Percentiles rank a stretch among this genome's conserved stretches.
Conservation (phyloP, 1,139 yeast genomes). For the Hyphopichia fennica region DNA sequence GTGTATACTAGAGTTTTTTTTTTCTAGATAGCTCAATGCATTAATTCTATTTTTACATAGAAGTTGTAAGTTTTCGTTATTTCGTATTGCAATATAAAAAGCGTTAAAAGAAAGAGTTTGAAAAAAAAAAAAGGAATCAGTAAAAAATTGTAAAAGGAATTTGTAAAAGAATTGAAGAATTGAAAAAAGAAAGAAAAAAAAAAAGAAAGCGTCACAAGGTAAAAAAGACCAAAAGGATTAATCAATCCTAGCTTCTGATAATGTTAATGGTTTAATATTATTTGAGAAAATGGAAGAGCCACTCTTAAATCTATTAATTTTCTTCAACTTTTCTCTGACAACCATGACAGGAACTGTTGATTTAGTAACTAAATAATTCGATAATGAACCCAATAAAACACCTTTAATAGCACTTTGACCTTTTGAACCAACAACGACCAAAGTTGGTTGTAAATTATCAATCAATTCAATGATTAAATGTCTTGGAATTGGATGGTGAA, state of each 20-base stretch:
- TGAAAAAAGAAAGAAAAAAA: background rate
- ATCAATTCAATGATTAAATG: conserved; percentile 82
- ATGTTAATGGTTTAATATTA: conserved; percentile 50
- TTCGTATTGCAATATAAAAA: too few species aligned
- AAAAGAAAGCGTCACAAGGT: background rate
- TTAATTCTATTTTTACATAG: background rate
- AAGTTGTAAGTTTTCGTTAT: too few species aligned
- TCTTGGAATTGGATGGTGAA: conserved; percentile 85
- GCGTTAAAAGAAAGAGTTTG: too few species aligned
- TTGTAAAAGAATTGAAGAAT: background rate
- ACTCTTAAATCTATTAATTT: conserved; percentile 60
- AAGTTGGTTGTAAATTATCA: conserved; percentile 77
- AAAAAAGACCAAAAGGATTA: conserved; percentile 11
- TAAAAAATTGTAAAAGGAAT: background rate
- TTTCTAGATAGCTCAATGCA: too few species aligned
- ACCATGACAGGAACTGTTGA: conserved; percentile 90
- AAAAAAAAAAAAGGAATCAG: background rate
- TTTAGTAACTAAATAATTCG: conserved; percentile 74
- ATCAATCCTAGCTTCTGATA: conserved; percentile 51
- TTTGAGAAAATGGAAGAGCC: conserved; percentile 49
- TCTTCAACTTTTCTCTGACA: conserved; percentile 78
- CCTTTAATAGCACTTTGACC: conserved; percentile 78
- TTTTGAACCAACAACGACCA: conserved; percentile 81
- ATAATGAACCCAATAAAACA: conserved; percentile 70
- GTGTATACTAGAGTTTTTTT: background rate